A percentile compares a stretch with the other conserved stretches of the same genome.
phyloP scores from a whole-genome alignment of 306 rosid genomes.

The Potentilla sterilis region DNA sequence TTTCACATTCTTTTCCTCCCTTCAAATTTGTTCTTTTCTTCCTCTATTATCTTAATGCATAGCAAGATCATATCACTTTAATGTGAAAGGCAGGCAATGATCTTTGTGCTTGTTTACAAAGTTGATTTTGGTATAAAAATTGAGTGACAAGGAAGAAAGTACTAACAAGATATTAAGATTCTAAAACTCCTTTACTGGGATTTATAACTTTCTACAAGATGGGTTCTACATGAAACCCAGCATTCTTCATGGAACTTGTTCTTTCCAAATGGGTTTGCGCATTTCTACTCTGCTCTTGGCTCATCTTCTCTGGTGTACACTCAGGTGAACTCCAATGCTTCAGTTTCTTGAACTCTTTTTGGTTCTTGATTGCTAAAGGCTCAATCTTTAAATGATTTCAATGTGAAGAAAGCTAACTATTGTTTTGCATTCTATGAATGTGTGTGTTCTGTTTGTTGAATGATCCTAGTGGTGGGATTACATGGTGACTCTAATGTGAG shows the following conservation, averaged over 20 bases:
- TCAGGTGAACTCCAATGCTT: conserved; percentile 51
- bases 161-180: conserved; percentile 20
- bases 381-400: conserved; percentile 1
- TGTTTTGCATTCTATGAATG: conserved; percentile 12
- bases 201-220: conserved; percentile 30
- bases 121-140: conserved; percentile 62
- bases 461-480: conserved; percentile 64
- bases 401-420: conserved; percentile 1
- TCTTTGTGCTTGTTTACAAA: conserved; percentile 45
- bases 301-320: conserved; percentile 47
- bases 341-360: conserved; percentile 15
- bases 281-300: conserved; percentile 51
- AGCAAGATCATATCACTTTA: conserved; percentile 26
- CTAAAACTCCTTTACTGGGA: conserved; percentile 32
- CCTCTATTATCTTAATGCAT: conserved; percentile 26
- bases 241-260: conserved; percentile 72
- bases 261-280: conserved; percentile 58
- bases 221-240: conserved; percentile 40
- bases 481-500: conserved; percentile 59
- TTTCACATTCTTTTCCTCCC: conserved; percentile 33
- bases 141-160: conserved; percentile 52
- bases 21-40: conserved; percentile 46
- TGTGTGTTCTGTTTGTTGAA: neutral
- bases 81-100: conserved; percentile 21
- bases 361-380: neutral